Evolutionary conservation across 2,329 filamentous ascomycete genomes (phyloP), one percentile per base, ranked within the genome.

Genomic region (Taxawa tesnikishii): DNA sequence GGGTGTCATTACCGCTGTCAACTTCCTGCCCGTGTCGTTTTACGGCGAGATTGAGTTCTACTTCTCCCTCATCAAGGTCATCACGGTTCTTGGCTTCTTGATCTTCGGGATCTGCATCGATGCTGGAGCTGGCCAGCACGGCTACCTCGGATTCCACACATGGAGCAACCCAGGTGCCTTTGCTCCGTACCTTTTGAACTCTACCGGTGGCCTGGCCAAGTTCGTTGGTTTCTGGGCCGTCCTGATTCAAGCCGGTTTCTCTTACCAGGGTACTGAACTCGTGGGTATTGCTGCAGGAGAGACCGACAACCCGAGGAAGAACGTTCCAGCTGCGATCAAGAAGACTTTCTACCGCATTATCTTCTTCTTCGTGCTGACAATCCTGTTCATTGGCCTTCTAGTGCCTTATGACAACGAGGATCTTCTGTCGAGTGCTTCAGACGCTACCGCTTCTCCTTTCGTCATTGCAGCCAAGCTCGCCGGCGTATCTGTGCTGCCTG

Each of bases 401-500:
- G 41, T 54, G 6, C 52, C 51, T 5, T 50, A 48, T 36, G 43
- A 53, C 43, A 52, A 56, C 38, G 28, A 42, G 4, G 33, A 43
- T 29, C 54, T 65, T 5, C 48, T 63, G 16, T 51, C 45, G 13
- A 52, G 46, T 25, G 48, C 45, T 29, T 56, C 54, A 31, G 51
- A 57, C 38, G 60, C 59, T 26, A 64, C 67, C 5, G 64, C 68
- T 4, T 75, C 70, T 0, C 79, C 78, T 1, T 80, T 81, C 45
- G 76, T 82, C 37, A 70, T 82, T 41, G 70, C 71, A 15, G 73
- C 75, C 38, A 56, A 69, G 38, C 62, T 73, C 36, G 73, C 74
- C 5, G 71, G 73, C 27, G 70, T 83, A 26, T 48, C 52, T 1
- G 67, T 67, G 2, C 63, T 82, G 8, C 74, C 75, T 14, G 65